Conservation (phyloP, 345 rosid genomes). For the Geranium rotundifolium region DNA sequence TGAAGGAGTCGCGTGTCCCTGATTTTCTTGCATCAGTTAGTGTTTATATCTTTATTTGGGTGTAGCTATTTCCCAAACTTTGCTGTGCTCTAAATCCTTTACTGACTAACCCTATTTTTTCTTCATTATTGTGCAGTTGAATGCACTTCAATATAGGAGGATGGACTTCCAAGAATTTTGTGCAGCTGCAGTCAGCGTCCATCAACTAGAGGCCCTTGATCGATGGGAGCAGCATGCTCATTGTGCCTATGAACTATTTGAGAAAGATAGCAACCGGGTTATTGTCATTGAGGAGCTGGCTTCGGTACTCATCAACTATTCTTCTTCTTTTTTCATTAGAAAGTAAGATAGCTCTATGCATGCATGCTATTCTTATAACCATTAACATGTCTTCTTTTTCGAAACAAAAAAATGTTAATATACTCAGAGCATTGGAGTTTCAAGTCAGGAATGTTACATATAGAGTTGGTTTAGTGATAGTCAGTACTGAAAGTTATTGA, state of each 20-base stretch:
- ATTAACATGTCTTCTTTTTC: neutral
- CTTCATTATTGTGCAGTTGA: slow-evolving; percentile 39
- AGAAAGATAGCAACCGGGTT: slow-evolving; percentile 83
- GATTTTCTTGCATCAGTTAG: slow-evolving; percentile 80
- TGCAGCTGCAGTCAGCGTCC: slow-evolving; percentile 83
- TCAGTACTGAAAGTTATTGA: too few species aligned
- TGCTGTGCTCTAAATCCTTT: neutral
- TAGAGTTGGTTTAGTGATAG: too few species aligned
- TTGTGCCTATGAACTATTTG: slow-evolving; percentile 86
- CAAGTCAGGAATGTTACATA: too few species aligned
- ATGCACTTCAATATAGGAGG: slow-evolving; percentile 70
- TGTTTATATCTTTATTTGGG: neutral
- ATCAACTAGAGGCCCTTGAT: slow-evolving; percentile 92
- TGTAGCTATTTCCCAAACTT: neutral
- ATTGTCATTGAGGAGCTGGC: slow-evolving; percentile 84
- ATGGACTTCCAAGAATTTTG: slow-evolving; percentile 93
- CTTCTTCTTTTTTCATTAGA: neutral
- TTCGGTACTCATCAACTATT: slow-evolving; percentile 44
- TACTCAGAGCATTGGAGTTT: neutral
- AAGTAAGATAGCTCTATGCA: neutral
- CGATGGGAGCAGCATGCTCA: slow-evolving; percentile 87
- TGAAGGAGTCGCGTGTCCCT: slow-evolving; percentile 77
- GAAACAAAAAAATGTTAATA: neutral
- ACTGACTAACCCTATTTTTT: neutral
- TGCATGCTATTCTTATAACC: neutral